Conservation (phyloP, 345 rosid species). For the Conringia planisiliqua region DNA sequence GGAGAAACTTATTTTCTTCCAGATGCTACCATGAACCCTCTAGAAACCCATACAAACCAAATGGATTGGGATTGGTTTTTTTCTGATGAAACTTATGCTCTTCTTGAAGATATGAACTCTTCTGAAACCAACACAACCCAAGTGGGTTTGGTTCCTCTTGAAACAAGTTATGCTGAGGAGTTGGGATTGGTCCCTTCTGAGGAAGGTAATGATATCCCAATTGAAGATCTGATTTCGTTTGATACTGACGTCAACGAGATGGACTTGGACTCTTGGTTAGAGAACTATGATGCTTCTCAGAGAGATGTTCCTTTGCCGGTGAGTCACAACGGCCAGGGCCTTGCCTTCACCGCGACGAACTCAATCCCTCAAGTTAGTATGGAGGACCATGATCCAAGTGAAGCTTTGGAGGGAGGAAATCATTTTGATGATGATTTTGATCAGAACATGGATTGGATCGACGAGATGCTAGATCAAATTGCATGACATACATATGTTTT, state of each 20-base stretch:
- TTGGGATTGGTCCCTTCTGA: not conserved
- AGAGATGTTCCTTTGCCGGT: not conserved
- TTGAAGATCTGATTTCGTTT: slow-evolving; percentile 16
- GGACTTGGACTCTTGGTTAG: not conserved
- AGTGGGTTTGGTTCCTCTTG: not conserved
- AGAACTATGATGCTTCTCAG: not conserved
- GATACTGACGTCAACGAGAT: not conserved
- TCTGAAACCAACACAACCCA: not conserved
- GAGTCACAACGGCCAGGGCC: not conserved
- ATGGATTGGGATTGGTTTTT: not conserved
- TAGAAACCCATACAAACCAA: not conserved
- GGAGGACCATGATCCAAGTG: not conserved
- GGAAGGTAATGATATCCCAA: not conserved
- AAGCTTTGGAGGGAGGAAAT: not conserved
- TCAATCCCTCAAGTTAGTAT: not conserved
- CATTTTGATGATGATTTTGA: not conserved
- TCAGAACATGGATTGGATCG: not conserved
- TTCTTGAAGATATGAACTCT: not conserved
- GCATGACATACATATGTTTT: not conserved
- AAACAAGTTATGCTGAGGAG: not conserved
- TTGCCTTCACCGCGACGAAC: not conserved
- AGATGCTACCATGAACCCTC: not conserved
- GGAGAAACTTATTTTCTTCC: not conserved
- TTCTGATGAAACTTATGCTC: not conserved
- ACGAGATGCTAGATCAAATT: not conserved